Percentiles rank a stretch among this genome's conserved stretches.
Conservation (phyloP, 176 grass and related monocot species). For the Oropetium thomaeum region DNA sequence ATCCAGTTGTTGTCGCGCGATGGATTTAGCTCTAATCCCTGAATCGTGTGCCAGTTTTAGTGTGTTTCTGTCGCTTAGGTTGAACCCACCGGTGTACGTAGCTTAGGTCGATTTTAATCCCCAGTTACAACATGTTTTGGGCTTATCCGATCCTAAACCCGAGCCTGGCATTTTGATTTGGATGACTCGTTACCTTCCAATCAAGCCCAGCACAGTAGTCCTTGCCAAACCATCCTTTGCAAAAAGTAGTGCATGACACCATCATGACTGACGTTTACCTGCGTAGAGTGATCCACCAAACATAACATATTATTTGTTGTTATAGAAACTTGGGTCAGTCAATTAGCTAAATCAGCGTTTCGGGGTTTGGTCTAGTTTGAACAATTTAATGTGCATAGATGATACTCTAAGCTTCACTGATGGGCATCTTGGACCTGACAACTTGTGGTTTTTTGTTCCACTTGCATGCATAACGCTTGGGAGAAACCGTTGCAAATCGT, state of each 20-base stretch:
- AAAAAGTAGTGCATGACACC: background rate
- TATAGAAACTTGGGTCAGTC: background rate
- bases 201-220: background rate
- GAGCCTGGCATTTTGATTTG: background rate
- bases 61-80: background rate
- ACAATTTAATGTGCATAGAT: background rate
- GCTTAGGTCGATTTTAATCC: background rate
- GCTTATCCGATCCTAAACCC: background rate
- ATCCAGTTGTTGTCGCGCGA: constrained; percentile 2
- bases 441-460: background rate
- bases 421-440: background rate
- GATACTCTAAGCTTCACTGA: background rate
- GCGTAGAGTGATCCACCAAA: background rate
- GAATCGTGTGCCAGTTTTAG: background rate
- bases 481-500: background rate
- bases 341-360: background rate
- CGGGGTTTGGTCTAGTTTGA: background rate
- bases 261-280: background rate
- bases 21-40: background rate
- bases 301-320: background rate
- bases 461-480: background rate
- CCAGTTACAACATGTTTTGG: background rate
- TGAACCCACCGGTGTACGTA: background rate
- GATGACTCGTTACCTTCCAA: background rate
- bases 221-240: background rate